These are phyloP conservation scores for Boletus vinaceobasis DNA, from an alignment of 768 basidiomycete genomes.

Conservation along the genomic window DNA sequence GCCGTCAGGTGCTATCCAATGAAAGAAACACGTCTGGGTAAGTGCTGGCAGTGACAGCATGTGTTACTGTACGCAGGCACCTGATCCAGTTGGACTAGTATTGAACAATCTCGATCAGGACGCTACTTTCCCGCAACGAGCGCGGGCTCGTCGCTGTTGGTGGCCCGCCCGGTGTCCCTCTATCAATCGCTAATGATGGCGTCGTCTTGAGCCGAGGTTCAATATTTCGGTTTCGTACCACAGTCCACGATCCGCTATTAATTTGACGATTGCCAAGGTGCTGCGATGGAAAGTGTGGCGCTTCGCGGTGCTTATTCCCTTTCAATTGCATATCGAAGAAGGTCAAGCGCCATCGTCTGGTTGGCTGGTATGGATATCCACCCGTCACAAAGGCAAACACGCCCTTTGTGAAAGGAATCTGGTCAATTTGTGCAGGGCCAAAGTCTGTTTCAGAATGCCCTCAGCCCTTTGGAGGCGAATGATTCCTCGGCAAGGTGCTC, in stretches of 20 bases:
- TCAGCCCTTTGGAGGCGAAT: neutral
- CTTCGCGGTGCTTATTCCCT: neutral
- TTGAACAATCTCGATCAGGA: no score
- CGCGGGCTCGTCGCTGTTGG: no score
- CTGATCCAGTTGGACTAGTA: no score
- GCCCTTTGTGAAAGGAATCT: neutral
- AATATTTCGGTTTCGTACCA: neutral
- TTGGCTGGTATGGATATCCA: neutral
- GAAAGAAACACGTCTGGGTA: no score
- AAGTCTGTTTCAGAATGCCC: neutral
- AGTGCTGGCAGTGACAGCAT: no score
- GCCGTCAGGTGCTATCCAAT: neutral
- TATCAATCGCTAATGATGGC: neutral
- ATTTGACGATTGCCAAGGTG: neutral
- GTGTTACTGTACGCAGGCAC: no score
- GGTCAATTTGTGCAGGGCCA: neutral
- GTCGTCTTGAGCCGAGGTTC: neutral
- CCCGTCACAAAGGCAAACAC: neutral
- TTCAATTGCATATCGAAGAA: neutral
- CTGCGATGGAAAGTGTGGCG: neutral
- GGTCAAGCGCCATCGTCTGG: neutral
- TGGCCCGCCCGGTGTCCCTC: no score
- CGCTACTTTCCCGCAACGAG: no score
- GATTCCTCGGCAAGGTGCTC: neutral
- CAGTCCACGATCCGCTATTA: neutral